Percentiles rank a stretch among this genome's conserved stretches.
Evolutionary conservation across 345 rosid genomes (phyloP).

Genomic region (Bruguiera sexangula): DNA sequence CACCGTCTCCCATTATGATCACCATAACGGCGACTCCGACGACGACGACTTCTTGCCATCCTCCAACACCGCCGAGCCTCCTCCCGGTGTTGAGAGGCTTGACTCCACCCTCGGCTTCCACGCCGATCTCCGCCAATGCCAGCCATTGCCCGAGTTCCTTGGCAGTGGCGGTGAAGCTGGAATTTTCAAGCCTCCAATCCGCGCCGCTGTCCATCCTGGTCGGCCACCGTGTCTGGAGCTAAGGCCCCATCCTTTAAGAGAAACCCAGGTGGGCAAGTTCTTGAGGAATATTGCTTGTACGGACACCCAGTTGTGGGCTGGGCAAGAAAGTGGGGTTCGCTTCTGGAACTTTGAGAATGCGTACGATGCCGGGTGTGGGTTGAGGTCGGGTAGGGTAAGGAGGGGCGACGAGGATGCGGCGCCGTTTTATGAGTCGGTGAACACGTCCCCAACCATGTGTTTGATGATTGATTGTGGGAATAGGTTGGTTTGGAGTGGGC

Average conservation of each 20-base stretch:
- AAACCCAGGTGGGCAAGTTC: conserved; percentile 89
- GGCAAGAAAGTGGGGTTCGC: conserved; percentile 85
- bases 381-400: conserved; percentile 41
- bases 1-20: not conserved
- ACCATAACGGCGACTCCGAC: not conserved
- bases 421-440: conserved; percentile 81
- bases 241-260: conserved; percentile 90
- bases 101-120: conserved; percentile 16
- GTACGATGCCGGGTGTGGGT: conserved; percentile 53
- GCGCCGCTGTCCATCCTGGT: conserved; percentile 73
- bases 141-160: conserved; percentile 59
- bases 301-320: conserved; percentile 85
- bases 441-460: conserved; percentile 73
- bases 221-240: conserved; percentile 85
- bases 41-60: conserved; percentile 21
- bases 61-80: conserved; percentile 52
- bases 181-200: conserved; percentile 62
- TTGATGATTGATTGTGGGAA: conserved; percentile 69
- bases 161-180: conserved; percentile 47
- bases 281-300: conserved; percentile 87
- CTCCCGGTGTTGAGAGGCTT: conserved; percentile 23
- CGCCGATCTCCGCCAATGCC: conserved; percentile 20
- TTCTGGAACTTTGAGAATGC: conserved; percentile 70
- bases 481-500: conserved; percentile 88
- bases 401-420: conserved; percentile 99